Base-by-base conservation (phyloP, 2,329 filamentous ascomycete genomes). In the Colletotrichum filicis region DNA sequence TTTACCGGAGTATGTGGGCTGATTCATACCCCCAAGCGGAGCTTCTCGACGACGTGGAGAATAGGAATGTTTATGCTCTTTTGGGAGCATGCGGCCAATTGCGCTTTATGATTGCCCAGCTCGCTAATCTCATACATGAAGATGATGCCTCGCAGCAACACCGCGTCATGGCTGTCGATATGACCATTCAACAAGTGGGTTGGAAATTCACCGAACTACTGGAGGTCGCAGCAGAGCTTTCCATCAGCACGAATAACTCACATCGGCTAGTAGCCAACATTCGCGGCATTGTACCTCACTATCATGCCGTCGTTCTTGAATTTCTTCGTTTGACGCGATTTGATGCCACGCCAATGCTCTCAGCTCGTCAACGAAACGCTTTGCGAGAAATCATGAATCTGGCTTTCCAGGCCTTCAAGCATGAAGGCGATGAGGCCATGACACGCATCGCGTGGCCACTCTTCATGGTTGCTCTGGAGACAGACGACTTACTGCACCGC, bases 391-490 rank as follows among this genome's bases (percentile, higher is more conserved):
- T 81, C 19, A 80, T 82, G 74, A 80, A 79, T 16, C 74, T 83
- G 5, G 79, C 79, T 2, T 79, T 79, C 37, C 81, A 82, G 46
- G 77, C 78, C 14, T 80, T 78, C 58, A 80, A 79, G 49, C 78
- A 83, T 60, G 76, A 77, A 3, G 80, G 81, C 5, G 76, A 80
- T 7, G 76, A 79, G n/a, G 76, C 79, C 7, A 77, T 82, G 59
- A 70, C 79, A 6, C 77, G 80, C 46, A 76, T 82, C 19, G 79
- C 80, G 0, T 82, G 80, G 79, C 79, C 81, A 5, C 74, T 83
- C 6, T 82, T 83, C 66, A 76, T 81, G n/a, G 81, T 78, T 5
- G 80, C 78, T 7, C 73, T 84, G 7, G 80, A 83, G 72, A 82
- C 81, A 5, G 77, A 81, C 12, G 78, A 81, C 28, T 71, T 77